Conservation (phyloP, 257 asterid genomes). For the Mentha longifolia region DNA sequence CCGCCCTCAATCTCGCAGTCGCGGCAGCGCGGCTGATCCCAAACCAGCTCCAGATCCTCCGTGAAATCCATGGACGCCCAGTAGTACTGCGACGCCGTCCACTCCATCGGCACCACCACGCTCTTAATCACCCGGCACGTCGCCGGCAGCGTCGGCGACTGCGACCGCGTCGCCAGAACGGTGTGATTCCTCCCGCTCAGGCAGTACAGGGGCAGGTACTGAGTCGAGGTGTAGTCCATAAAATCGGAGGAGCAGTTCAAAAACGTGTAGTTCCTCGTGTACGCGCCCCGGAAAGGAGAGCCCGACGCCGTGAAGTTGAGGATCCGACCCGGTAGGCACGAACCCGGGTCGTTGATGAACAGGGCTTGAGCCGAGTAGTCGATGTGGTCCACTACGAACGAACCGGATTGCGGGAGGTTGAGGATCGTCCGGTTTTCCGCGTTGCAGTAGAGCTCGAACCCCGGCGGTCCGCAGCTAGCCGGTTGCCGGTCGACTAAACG, state of each 20-base stretch:
- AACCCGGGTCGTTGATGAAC: conserved; percentile 57
- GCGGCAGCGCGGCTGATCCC: conserved; percentile 55
- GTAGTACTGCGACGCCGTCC: conserved; percentile 37
- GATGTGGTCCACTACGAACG: conserved; percentile 62
- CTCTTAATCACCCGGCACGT: conserved; percentile 45
- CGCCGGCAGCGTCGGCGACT: conserved; percentile 27
- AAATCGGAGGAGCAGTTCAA: conserved; percentile 59
- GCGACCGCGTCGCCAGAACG: conserved; percentile 42
- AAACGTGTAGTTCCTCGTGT: conserved; percentile 40
- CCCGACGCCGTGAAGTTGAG: conserved; percentile 46
- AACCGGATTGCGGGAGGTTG: conserved; percentile 67
- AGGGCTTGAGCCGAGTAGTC: conserved; percentile 57
- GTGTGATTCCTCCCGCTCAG: conserved; percentile 48
- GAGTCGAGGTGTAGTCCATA: conserved; percentile 18
- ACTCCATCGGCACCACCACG: conserved; percentile 47
- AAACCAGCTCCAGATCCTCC: conserved; percentile 58
- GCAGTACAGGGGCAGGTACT: conserved; percentile 45
- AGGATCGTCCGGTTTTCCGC: conserved; percentile 52
- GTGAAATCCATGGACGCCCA: conserved; percentile 43
- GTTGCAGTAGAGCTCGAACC: conserved; percentile 76
- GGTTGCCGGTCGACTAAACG: conserved; percentile 45
- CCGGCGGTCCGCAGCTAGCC: conserved; percentile 62
- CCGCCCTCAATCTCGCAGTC: conserved; percentile 54
- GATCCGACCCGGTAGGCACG: conserved; percentile 63
- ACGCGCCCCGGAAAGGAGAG: conserved; percentile 48